Evolutionary conservation across 1,284 basidiomycete genomes (phyloP).

Genomic region (Prillingera fragicola): DNA sequence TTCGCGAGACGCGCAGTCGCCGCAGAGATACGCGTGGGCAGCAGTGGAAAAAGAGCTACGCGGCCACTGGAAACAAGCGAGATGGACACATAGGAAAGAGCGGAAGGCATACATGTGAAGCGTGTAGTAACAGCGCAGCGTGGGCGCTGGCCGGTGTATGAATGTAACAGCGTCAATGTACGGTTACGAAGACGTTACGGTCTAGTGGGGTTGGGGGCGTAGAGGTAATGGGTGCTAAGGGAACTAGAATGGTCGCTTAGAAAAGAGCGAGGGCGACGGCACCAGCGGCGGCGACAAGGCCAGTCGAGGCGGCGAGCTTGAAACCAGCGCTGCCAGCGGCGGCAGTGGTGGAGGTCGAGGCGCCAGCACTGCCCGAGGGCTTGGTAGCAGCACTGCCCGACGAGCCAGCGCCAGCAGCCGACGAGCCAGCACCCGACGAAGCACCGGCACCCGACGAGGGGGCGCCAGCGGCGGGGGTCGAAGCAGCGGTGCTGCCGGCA

Average conservation of each 20-base stretch:
- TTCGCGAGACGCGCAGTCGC: too few relatives aligned
- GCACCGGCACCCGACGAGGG: constrained; percentile 5
- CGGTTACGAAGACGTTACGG: not conserved
- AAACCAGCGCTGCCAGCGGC: constrained; percentile 6
- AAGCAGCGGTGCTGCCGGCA: constrained; percentile 5
- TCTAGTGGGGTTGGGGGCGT: too few relatives aligned
- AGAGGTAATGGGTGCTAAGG: not conserved
- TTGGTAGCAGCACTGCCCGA: constrained; percentile 9
- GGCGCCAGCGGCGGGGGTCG: constrained; percentile 7
- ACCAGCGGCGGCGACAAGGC: constrained; percentile 22
- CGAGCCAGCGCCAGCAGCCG: constrained; percentile 4
- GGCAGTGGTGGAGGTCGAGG: constrained; percentile 4
- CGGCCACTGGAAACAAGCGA: too few relatives aligned
- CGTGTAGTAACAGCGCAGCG: too few relatives aligned
- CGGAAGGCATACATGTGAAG: too few relatives aligned
- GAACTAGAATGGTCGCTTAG: constrained; percentile 15
- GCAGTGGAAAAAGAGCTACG: too few relatives aligned
- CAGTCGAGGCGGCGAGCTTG: constrained; percentile 18
- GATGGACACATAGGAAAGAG: too few relatives aligned
- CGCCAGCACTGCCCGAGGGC: constrained; percentile 2
- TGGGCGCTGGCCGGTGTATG: too few relatives aligned
- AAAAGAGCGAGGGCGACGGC: constrained; percentile 24
- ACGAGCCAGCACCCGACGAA: not conserved
- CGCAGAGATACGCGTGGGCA: too few relatives aligned
- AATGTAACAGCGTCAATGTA: not conserved